Evolutionary conservation across 1,284 basidiomycete genomes (phyloP).

Genomic region (Hortiboletus rubellus): DNA sequence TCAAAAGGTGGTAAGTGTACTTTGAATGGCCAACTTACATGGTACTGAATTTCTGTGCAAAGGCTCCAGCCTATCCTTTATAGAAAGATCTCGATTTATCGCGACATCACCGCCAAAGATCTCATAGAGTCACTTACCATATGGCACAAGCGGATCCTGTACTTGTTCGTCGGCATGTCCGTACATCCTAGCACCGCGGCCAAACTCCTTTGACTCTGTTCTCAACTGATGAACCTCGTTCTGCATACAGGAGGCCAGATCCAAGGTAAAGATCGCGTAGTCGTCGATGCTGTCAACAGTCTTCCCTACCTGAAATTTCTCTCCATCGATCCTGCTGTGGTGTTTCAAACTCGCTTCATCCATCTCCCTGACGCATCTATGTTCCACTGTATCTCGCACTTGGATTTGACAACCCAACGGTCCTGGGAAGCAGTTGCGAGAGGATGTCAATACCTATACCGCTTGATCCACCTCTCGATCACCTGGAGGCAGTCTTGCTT

Average conservation of each 20-base stretch:
- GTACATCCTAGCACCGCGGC: background rate
- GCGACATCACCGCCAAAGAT: too few relatives aligned
- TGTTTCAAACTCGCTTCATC: background rate
- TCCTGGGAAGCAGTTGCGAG: background rate
- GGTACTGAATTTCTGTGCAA: background rate
- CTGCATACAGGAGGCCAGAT: background rate
- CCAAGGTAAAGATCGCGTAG: background rate
- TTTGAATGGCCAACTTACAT: background rate
- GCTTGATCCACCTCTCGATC: background rate
- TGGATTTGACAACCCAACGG: background rate
- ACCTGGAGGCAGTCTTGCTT: background rate
- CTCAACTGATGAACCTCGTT: background rate
- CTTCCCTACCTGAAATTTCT: background rate
- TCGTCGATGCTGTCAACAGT: background rate
- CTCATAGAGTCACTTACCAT: background rate
- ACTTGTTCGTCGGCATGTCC: background rate
- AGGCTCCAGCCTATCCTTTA: background rate
- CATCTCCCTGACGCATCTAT: background rate
- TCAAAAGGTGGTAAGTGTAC: background rate
- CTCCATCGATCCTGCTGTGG: background rate
- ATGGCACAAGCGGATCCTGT: background rate
- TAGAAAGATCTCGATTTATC: background rate
- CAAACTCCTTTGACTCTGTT: background rate
- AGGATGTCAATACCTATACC: background rate
- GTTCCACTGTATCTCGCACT: background rate